Evolutionary conservation across 257 asterid species (phyloP), one percentile per base, ranked within the genome.

Genomic region (Osmanthus fragrans): DNA sequence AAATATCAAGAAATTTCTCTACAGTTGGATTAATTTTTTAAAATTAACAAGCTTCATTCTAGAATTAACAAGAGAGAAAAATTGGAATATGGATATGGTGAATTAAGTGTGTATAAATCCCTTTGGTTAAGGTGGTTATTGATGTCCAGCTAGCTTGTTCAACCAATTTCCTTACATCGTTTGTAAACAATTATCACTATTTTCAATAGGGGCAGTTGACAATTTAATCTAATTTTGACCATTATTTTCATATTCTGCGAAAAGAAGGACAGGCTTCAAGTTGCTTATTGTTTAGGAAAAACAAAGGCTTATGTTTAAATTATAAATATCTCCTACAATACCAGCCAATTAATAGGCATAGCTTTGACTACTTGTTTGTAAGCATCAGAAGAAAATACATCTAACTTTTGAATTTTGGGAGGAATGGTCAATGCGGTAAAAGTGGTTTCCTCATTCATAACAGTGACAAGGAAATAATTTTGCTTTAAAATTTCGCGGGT

Each of bases 81-180:
- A 6, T 19, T 75, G 72, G 71, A 66, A 47, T 30, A 69, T 58
- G 72, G 45, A 56, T 21, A 15, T 21, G 6, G 32, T 54, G 64
- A 54, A 19, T 19, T 54, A 0, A 5, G 25, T 16, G 49, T 73
- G 67, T 73, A 36, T 30, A 25, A 32, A 54, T 73, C 30, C 60
- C 73, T 60, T 78, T 60, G 68, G 13, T 49, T 71, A 75, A 79
- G 33, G 32, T 27, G 60, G 60, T 54, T 16, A 23, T 25, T 25
- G 21, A 75, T 66, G 12, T 66, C 69, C 78, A 30, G 15, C 42
- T 74, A 15, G 73, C 81, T 37, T 60, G 58, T 58, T 75, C 74
- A 69, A 63, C 70, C 78, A 68, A 33, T 54, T 51, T 80, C 72
- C 29, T 45, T 74, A 32, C 21, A 32, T 64, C 6, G 4, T 18